These are phyloP conservation scores for Gardenia jasminoides DNA, from an alignment of 257 asterid species.

Conservation along the genomic window DNA sequence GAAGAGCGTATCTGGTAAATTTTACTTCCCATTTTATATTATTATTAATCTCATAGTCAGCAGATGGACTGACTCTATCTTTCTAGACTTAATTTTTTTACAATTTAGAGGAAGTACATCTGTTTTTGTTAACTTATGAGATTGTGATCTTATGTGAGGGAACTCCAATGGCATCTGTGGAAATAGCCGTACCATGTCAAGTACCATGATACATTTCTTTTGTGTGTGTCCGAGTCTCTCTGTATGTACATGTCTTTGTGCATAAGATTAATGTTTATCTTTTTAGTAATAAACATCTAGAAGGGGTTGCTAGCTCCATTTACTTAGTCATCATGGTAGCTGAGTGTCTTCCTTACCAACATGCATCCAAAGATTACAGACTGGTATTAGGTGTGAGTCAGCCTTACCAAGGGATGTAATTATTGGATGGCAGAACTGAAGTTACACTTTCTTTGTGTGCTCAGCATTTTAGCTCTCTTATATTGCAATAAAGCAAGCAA, in stretches of 20 bases:
- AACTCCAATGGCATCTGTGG: not conserved
- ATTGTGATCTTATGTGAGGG: not conserved
- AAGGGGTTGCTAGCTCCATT: not conserved
- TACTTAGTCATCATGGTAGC: not conserved
- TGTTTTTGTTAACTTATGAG: no score
- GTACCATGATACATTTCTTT: not conserved
- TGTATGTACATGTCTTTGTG: not conserved
- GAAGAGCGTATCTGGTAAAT: conserved; percentile 93
- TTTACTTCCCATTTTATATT: not conserved
- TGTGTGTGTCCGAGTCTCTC: no score
- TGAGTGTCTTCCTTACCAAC: not conserved
- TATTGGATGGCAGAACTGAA: not conserved
- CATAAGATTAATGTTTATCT: no score
- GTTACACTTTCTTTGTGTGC: not conserved
- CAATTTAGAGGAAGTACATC: no score
- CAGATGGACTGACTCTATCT: not conserved
- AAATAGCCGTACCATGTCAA: not conserved
- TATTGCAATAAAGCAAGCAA: not conserved
- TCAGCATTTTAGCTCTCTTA: not conserved
- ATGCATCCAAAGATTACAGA: no score
- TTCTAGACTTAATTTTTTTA: no score
- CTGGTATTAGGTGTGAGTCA: no score
- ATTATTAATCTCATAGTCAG: no score
- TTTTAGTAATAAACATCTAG: not conserved
- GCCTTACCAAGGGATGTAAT: no score